A percentile compares a stretch with the other conserved stretches of the same genome.
Conservation (phyloP, 805 yeast genomes). For the Helenozyma baotianmanensis region DNA sequence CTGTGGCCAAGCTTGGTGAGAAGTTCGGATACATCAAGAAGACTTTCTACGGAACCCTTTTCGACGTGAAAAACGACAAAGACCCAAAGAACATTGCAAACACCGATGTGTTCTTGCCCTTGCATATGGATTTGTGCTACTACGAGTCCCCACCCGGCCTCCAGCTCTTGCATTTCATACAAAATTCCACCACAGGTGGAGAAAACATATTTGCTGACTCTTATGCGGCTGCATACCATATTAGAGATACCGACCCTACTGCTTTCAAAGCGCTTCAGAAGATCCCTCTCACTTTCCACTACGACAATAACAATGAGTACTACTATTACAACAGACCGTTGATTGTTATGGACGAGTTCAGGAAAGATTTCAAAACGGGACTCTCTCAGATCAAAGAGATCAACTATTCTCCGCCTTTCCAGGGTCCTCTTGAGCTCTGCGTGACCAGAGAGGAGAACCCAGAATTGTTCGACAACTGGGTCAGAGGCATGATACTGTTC, state of each 20-base stretch:
- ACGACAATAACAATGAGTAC: slow-evolving; percentile 55
- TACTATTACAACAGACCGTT: slow-evolving; percentile 62
- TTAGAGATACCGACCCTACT: slow-evolving; percentile 52
- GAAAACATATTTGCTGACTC: slow-evolving; percentile 69
- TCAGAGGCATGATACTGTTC: slow-evolving; percentile 55
- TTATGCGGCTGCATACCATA: slow-evolving; percentile 55
- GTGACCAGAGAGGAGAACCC: slow-evolving; percentile 32
- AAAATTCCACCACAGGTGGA: slow-evolving; percentile 57
- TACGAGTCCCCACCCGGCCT: slow-evolving; percentile 81
- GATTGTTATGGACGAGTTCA: slow-evolving; percentile 43
- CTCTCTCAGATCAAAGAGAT: slow-evolving; percentile 45
- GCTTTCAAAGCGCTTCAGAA: slow-evolving; percentile 59
- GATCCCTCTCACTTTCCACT: slow-evolving; percentile 68
- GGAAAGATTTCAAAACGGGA: slow-evolving; percentile 28
- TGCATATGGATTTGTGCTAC: slow-evolving; percentile 75
- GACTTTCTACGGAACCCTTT: slow-evolving; percentile 68
- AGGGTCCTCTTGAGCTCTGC: slow-evolving; percentile 67
- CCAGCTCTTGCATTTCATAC: slow-evolving; percentile 60
- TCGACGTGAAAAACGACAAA: slow-evolving; percentile 53
- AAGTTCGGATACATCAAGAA: slow-evolving; percentile 64
- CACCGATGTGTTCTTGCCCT: slow-evolving; percentile 58
- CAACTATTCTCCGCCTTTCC: slow-evolving; percentile 80
- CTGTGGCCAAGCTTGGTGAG: slow-evolving; percentile 37
- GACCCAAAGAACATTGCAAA: slow-evolving; percentile 66
- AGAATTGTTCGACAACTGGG: slow-evolving; percentile 47